These are phyloP conservation scores for Termitomyces sp. DNA, from an alignment of 768 basidiomycete genomes.

Conservation along the genomic window DNA sequence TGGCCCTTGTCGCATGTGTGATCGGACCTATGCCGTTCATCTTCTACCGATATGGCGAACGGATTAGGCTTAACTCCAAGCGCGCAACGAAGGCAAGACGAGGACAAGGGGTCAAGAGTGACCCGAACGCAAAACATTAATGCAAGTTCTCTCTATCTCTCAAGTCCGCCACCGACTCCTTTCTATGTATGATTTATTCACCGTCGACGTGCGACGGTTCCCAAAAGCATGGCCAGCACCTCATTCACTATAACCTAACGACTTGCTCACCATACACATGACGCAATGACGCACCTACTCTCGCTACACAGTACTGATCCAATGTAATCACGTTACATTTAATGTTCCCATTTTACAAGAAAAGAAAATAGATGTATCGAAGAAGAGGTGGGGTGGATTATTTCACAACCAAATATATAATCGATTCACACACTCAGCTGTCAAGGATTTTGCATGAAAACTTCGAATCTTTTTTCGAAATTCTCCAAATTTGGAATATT, in stretches of 20 bases:
- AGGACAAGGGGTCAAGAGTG: conserved; percentile 8
- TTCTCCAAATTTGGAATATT: no score
- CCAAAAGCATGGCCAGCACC: conserved; percentile 5
- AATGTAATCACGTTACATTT: not conserved
- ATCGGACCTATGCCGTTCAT: conserved; percentile 36
- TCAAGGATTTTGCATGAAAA: no score
- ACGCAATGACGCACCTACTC: not conserved
- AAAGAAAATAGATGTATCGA: no score
- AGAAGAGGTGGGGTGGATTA: no score
- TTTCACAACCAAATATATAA: no score
- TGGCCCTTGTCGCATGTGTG: conserved; percentile 25
- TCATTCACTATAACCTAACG: conserved; percentile 3
- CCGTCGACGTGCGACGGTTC: not conserved
- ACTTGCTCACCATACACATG: not conserved
- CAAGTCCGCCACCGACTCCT: no score
- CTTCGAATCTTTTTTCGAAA: no score
- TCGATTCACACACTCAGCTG: no score
- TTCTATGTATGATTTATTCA: not conserved
- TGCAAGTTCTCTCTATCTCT: not conserved
- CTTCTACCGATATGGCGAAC: conserved; percentile 33
- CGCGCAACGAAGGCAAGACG: conserved; percentile 5
- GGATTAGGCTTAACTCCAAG: conserved; percentile 27
- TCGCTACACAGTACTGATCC: not conserved
- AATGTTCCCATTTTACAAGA: no score
- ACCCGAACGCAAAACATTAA: conserved; percentile 2